Conservation (phyloP, 148 eudicot species). For the Chenopodium suecicum region DNA sequence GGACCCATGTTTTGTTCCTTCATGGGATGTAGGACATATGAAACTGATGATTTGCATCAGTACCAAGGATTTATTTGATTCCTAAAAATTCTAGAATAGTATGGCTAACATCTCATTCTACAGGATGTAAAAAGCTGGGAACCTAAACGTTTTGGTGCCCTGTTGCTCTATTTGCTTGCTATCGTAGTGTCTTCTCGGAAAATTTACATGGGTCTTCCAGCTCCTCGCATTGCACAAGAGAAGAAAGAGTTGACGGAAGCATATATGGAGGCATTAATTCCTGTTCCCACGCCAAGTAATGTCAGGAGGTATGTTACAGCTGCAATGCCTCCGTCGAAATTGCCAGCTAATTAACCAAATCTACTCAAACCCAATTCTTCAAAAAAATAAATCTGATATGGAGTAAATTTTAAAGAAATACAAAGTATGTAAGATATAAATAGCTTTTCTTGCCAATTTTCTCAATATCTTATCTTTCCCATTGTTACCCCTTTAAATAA, state of each 20-base stretch:
- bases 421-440: too few relatives aligned
- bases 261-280: conserved; percentile 90
- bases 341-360: not conserved
- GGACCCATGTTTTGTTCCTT: not conserved
- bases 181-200: conserved; percentile 50
- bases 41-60: conserved; percentile 2
- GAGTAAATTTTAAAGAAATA: not conserved
- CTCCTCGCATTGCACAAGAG: conserved; percentile 60
- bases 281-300: conserved; percentile 79
- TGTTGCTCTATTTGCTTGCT: conserved; percentile 53
- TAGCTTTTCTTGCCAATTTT: not conserved
- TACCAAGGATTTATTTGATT: not conserved
- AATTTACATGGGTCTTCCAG: conserved; percentile 53
- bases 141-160: conserved; percentile 59
- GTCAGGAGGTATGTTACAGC: conserved; percentile 53
- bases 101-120: conserved; percentile 18
- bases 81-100: not conserved
- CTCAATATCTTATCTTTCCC: too few relatives aligned
- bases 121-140: conserved; percentile 86
- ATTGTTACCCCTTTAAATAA: too few relatives aligned
- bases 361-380: not conserved
- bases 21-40: not conserved
- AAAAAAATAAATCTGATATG: too few relatives aligned
- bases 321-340: not conserved
- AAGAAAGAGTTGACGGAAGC: conserved; percentile 65